These are phyloP conservation scores for Pseudogymnoascus sp. DNA, from an alignment of 2,329 filamentous ascomycete genomes.

Conservation along the genomic window DNA sequence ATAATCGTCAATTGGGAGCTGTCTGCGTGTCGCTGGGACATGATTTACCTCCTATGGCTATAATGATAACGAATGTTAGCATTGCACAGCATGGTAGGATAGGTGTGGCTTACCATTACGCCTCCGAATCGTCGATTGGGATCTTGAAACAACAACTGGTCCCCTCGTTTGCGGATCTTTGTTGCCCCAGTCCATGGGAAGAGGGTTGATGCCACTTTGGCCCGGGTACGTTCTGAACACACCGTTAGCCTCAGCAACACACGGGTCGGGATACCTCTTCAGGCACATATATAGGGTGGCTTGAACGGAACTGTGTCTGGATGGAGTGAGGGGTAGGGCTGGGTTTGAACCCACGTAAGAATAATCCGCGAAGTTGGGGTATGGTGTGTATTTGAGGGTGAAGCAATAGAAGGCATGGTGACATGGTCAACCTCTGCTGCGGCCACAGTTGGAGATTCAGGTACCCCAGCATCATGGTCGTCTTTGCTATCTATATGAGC, in stretches of 20 bases:
- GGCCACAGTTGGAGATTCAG: constrained; percentile 27
- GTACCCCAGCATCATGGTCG: constrained; percentile 21
- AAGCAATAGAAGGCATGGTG: constrained; percentile 12
- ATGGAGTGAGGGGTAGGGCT: neutral
- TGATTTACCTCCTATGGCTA: constrained; percentile 51
- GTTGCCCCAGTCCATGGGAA: constrained; percentile 81
- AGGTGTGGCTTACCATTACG: constrained; percentile 59
- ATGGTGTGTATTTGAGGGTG: constrained; percentile 17
- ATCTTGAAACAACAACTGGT: constrained; percentile 78
- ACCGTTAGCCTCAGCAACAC: neutral
- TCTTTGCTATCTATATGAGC: constrained; percentile 14
- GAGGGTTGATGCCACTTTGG: constrained; percentile 87
- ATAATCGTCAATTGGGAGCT: constrained; percentile 42
- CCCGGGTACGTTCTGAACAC: constrained; percentile 72
- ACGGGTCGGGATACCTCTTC: constrained; percentile 3
- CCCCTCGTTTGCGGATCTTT: constrained; percentile 67
- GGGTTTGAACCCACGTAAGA: constrained; percentile 40
- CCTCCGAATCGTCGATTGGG: constrained; percentile 65
- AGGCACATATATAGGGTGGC: neutral
- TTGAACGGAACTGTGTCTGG: neutral
- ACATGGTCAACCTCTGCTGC: constrained; percentile 19
- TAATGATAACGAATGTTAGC: constrained; percentile 17
- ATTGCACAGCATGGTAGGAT: constrained; percentile 16
- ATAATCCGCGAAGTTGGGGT: constrained; percentile 54
- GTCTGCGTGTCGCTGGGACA: neutral